Base-by-base conservation (phyloP, 495 filamentous ascomycete genomes). In the Gamarada debralockiae region DNA sequence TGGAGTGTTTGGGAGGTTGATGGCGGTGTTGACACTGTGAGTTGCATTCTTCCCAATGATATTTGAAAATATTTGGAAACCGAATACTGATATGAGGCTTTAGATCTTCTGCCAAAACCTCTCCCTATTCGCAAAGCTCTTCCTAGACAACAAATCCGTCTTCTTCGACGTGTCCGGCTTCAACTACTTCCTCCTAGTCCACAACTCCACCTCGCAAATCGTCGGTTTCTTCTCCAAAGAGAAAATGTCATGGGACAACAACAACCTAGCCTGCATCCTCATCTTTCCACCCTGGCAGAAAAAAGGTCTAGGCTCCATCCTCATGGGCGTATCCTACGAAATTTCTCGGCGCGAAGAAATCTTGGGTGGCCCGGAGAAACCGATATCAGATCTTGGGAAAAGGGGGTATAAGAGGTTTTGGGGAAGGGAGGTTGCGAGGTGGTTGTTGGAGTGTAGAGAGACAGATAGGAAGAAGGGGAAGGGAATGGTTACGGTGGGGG, bases 161-260 rank as follows among this genome's bases (percentile, higher is more conserved):
- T 97, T 96, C 70, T 99, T 95, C 74, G 95, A 97, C 62, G 90
- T 96, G 53, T 82, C 83, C 31, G 89, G 87, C 50, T 99, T 99
- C 72, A 83, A 92, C 59, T 99, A 96, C 75, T 97, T 95, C 65
- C 82, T 95, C 18, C 83, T 97, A 48, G 81, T 88, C 41, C 73
- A 84, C 53, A 84, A 79, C 3, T 61, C 69, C 55, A 63, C 67
- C 25, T 54, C 63, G 1, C 52, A 62, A 39, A 85, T 97, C 25
- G 80, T 96, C 7, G 93, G 95, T 46, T 99, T 96, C 79, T 99
- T 96, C 77, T 92, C 87, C 20, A 97, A 97, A 64, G 93, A 99
- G 71, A 97, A 97, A 62, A 85, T 96, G 69, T 93, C 89, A 3
- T 99, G 93, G 93, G 93, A 99, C 63, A 89, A 93, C 60, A 97